Conservation (phyloP, 306 rosid species). For the Betula pendula region DNA sequence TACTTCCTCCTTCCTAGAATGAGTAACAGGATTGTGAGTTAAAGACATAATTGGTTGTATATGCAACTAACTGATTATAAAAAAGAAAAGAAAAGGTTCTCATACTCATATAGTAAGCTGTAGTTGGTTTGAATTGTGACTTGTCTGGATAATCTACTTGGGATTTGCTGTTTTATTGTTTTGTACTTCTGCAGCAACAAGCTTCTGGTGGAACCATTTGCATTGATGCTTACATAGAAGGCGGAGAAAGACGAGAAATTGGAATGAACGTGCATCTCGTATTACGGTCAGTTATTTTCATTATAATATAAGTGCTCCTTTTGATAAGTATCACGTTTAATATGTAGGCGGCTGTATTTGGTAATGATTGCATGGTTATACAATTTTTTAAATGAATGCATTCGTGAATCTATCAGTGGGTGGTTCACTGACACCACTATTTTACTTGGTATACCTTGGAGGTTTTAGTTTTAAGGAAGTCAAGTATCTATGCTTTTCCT, state of each 20-base stretch:
- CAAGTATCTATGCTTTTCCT: background rate
- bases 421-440: background rate
- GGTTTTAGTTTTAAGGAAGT: background rate
- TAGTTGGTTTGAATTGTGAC: slow-evolving; percentile 10
- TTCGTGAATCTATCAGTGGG: background rate
- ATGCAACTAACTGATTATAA: background rate
- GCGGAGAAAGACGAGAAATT: slow-evolving; percentile 58
- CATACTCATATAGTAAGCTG: slow-evolving; percentile 3
- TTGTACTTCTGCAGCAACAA: slow-evolving; percentile 65
- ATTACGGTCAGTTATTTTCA: slow-evolving; percentile 56
- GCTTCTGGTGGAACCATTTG: slow-evolving; percentile 63
- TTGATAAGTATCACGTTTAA: background rate
- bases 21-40: background rate
- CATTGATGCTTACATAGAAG: slow-evolving; percentile 59
- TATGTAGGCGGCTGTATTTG: background rate
- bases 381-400: background rate
- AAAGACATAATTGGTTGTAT: background rate
- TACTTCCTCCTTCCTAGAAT: background rate
- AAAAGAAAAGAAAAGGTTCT: background rate
- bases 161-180: slow-evolving; percentile 18
- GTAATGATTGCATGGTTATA: background rate
- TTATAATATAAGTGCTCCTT: background rate
- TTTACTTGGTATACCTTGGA: background rate
- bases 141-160: slow-evolving; percentile 15
- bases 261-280: slow-evolving; percentile 72